Conservation (phyloP, 2,329 filamentous ascomycete species). For the Xylaria sp. region DNA sequence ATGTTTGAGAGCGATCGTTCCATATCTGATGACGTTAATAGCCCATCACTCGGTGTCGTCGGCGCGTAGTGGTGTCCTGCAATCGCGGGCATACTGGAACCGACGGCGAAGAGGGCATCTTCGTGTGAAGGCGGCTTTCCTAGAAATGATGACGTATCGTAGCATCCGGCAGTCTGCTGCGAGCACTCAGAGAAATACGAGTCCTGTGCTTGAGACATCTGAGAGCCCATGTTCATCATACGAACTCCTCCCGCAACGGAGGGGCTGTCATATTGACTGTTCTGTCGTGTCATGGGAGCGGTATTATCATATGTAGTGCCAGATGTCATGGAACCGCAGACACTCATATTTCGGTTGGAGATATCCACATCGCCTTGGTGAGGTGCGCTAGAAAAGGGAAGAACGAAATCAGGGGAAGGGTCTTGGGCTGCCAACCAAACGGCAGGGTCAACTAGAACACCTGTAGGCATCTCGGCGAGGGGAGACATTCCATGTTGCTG, state of each 20-base stretch:
- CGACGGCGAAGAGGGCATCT: conserved; percentile 53
- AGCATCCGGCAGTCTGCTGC: conserved; percentile 41
- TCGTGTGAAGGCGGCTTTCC: conserved; percentile 46
- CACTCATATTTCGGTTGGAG: conserved; percentile 44
- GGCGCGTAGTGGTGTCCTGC: conserved; percentile 49
- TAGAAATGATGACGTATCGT: conserved; percentile 43
- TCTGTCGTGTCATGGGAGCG: conserved; percentile 50
- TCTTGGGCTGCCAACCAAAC: conserved; percentile 53
- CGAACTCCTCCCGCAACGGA: conserved; percentile 47
- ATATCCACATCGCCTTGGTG: conserved; percentile 43
- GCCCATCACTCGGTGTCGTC: conserved; percentile 47
- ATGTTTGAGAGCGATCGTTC: conserved; percentile 61
- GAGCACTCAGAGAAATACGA: conserved; percentile 42
- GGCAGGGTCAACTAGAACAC: conserved; percentile 54
- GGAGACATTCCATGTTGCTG: conserved; percentile 51
- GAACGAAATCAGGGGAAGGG: conserved; percentile 25
- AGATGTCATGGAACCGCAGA: conserved; percentile 53
- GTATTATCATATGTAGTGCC: conserved; percentile 49
- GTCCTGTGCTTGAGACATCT: conserved; percentile 48
- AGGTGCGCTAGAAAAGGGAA: conserved; percentile 33
- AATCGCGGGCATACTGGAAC: conserved; percentile 50
- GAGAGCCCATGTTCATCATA: conserved; percentile 51
- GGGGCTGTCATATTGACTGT: conserved; percentile 50
- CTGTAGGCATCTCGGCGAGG: conserved; percentile 51
- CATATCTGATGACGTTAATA: conserved; percentile 55